Percentiles rank a stretch among this genome's conserved stretches.
phyloP scores from a whole-genome alignment of 148 eudicot species.

The Cornus kousa region DNA sequence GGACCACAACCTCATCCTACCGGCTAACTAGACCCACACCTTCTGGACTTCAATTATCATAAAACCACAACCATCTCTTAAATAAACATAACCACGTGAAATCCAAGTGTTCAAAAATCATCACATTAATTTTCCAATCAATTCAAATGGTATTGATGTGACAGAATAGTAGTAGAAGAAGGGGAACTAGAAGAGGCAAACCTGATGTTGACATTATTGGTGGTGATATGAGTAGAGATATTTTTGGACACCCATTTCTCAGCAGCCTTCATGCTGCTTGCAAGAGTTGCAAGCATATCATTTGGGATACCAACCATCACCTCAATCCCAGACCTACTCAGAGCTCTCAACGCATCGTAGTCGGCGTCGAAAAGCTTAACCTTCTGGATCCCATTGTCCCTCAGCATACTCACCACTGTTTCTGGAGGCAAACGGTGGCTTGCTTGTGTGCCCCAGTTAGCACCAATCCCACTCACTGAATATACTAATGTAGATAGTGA shows the following conservation, averaged over 20 bases:
- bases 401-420: slow-evolving; percentile 65
- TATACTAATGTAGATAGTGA: slow-evolving; percentile 12
- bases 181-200: slow-evolving; percentile 10
- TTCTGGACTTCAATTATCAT: neutral
- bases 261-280: slow-evolving; percentile 74
- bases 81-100: neutral
- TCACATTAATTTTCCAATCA: neutral
- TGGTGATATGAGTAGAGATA: slow-evolving; percentile 55
- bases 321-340: slow-evolving; percentile 68
- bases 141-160: neutral
- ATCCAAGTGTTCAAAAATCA: neutral
- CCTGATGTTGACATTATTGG: slow-evolving; percentile 76
- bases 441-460: slow-evolving; percentile 81
- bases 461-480: slow-evolving; percentile 62
- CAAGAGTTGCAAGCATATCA: slow-evolving; percentile 74
- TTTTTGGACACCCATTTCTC: slow-evolving; percentile 88
- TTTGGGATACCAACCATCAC: slow-evolving; percentile 99
- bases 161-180: neutral
- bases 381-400: slow-evolving; percentile 76
- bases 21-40: neutral
- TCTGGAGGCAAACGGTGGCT: slow-evolving; percentile 71
- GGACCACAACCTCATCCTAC: neutral
- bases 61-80: neutral
- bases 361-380: slow-evolving; percentile 94
- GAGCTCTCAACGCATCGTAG: slow-evolving; percentile 60